These are phyloP conservation scores for Halteria grandinella DNA, from an alignment of 73 alveolate species.

Conservation along the genomic window DNA sequence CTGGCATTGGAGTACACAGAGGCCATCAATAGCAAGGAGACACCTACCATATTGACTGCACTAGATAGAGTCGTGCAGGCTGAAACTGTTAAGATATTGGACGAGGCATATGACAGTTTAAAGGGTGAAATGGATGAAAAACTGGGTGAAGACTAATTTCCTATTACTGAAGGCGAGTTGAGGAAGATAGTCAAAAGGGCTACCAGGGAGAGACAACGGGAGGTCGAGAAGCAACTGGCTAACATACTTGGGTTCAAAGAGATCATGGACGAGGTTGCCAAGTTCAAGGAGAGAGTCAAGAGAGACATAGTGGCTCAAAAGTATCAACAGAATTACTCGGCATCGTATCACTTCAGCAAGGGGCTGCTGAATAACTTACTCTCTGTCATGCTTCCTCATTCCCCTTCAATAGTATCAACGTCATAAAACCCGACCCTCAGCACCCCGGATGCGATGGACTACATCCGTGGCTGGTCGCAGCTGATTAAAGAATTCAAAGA, in stretches of 20 bases:
- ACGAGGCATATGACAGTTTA: conserved; percentile 61
- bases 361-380: too few relatives aligned
- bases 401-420: too few relatives aligned
- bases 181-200: not conserved
- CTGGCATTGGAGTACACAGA: conserved; percentile 86
- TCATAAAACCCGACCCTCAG: too few relatives aligned
- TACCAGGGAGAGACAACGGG: not conserved
- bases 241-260: not conserved
- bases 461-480: too few relatives aligned
- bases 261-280: conserved; percentile 1
- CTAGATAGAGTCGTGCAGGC: conserved; percentile 89
- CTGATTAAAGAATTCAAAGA: too few relatives aligned
- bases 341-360: too few relatives aligned
- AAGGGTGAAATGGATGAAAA: not conserved
- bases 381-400: too few relatives aligned
- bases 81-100: conserved; percentile 83
- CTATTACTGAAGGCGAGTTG: conserved; percentile 8
- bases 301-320: too few relatives aligned
- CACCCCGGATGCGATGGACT: too few relatives aligned
- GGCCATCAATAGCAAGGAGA: conserved; percentile 84
- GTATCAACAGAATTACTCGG: too few relatives aligned
- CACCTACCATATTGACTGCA: conserved; percentile 88
- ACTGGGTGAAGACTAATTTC: conserved; percentile 30
- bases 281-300: not conserved
- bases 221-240: conserved; percentile 1